Percentiles rank a stretch among this genome's conserved stretches.
These are phyloP conservation scores for Lepraria neglecta DNA, from an alignment of 495 filamentous ascomycete genomes.

Conservation along the genomic window DNA sequence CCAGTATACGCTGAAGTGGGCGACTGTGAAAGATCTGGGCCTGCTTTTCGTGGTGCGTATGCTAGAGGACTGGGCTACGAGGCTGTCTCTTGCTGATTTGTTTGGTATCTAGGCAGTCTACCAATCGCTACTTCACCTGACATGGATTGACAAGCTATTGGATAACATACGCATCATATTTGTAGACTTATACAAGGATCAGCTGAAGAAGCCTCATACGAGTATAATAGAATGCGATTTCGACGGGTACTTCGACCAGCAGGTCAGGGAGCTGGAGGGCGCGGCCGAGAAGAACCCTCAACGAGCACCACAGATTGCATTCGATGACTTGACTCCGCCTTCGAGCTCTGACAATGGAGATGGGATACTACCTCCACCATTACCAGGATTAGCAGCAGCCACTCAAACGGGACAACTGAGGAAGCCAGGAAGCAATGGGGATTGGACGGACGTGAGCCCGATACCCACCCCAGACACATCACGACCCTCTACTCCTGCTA, in stretches of 20 bases:
- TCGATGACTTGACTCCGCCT: slow-evolving; percentile 32
- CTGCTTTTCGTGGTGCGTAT: slow-evolving; percentile 86
- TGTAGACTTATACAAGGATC: slow-evolving; percentile 76
- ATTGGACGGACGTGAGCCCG: slow-evolving; percentile 57
- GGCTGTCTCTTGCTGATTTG: slow-evolving; percentile 11
- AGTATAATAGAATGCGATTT: slow-evolving; percentile 71
- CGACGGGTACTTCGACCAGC: slow-evolving; percentile 89
- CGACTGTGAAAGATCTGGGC: slow-evolving; percentile 80
- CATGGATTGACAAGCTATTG: slow-evolving; percentile 94
- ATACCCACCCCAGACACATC: slow-evolving; percentile 69
- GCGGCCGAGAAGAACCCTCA: slow-evolving; percentile 38
- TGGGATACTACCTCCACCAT: slow-evolving; percentile 46
- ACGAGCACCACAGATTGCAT: slow-evolving; percentile 28
- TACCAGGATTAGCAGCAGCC: slow-evolving; percentile 44
- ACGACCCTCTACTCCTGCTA: slow-evolving; percentile 66
- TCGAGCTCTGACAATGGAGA: slow-evolving; percentile 34
- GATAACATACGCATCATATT: slow-evolving; percentile 92
- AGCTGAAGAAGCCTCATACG: slow-evolving; percentile 73
- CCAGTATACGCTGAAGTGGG: slow-evolving; percentile 94
- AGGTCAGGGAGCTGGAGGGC: slow-evolving; percentile 76
- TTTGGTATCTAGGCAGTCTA: slow-evolving; percentile 71
- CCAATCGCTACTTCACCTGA: slow-evolving; percentile 85
- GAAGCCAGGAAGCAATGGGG: slow-evolving; percentile 42
- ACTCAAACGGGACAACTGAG: slow-evolving; percentile 22
- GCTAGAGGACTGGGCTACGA: neutral